These are phyloP conservation scores for Tritrichomonas foetus DNA, from an alignment of 208 protist genomes.

Conservation along the genomic window DNA sequence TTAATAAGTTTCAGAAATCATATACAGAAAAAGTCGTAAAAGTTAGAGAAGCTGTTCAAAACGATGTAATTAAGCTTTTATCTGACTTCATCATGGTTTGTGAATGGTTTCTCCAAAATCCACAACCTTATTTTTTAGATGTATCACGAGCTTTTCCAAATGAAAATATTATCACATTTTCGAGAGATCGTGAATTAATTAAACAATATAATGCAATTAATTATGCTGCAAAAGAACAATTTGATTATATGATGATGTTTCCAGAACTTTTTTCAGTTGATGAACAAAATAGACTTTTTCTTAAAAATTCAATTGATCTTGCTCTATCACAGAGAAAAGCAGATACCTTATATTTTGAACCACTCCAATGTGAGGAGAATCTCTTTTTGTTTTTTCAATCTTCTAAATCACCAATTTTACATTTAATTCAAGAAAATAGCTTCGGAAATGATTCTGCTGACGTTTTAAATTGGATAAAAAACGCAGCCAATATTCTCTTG, in stretches of 20 bases:
- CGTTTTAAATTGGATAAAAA: too few relatives aligned
- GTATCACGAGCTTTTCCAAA: neutral
- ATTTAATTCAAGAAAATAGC: too few relatives aligned
- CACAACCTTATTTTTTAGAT: neutral
- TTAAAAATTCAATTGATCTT: neutral
- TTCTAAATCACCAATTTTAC: neutral
- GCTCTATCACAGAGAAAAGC: neutral
- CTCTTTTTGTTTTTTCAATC: neutral
- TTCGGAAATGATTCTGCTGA: too few relatives aligned
- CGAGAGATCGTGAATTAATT: neutral
- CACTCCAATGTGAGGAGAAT: neutral
- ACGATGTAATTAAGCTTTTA: neutral
- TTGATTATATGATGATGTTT: too few relatives aligned
- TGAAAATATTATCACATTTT: neutral
- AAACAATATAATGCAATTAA: neutral
- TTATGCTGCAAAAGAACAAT: neutral
- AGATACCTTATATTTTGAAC: neutral
- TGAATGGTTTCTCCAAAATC: neutral
- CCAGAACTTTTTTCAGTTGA: neutral
- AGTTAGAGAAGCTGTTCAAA: too few relatives aligned
- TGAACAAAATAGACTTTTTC: neutral
- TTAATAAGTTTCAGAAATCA: too few relatives aligned
- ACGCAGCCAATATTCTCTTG: too few relatives aligned
- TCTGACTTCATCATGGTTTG: neutral
- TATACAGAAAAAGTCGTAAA: too few relatives aligned